Percentiles rank a stretch among this genome's conserved stretches.
phyloP scores from a whole-genome alignment of 176 grass and related monocot species.

The Carex cristatella region DNA sequence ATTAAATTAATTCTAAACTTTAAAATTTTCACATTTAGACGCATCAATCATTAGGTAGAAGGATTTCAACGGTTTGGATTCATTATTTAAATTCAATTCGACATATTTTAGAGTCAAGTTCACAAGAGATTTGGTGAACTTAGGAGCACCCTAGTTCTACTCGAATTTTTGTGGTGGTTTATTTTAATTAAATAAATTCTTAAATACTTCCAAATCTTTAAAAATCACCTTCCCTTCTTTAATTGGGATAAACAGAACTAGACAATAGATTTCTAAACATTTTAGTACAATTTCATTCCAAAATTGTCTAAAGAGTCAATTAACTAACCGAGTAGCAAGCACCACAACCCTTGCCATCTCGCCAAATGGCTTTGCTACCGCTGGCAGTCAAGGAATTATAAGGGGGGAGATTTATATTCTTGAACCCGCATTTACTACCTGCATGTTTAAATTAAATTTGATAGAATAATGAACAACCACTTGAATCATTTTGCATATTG shows the following conservation, averaged over 20 bases:
- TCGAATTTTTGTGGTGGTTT: not conserved
- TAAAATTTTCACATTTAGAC: too few species aligned
- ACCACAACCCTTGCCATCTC: constrained; percentile 65
- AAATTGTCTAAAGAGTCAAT: not conserved
- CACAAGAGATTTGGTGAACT: too few species aligned
- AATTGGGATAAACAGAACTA: not conserved
- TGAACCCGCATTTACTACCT: constrained; percentile 79
- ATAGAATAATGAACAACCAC: not conserved
- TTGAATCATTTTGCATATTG: not conserved
- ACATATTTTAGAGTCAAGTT: too few species aligned
- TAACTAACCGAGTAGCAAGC: constrained; percentile 58
- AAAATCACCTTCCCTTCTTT: not conserved
- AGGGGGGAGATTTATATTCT: constrained; percentile 53
- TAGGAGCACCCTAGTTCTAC: too few species aligned
- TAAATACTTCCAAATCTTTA: not conserved
- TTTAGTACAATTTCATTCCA: not conserved
- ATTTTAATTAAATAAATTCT: too few species aligned
- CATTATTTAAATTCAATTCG: too few species aligned
- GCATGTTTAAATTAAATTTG: not conserved
- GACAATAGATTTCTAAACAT: not conserved
- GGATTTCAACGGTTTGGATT: too few species aligned
- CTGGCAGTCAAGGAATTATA: constrained; percentile 63
- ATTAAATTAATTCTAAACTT: too few species aligned
- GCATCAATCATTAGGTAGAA: too few species aligned
- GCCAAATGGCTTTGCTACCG: constrained; percentile 59